Evolutionary conservation across 345 rosid species (phyloP), one percentile per base, ranked within the genome.

Genomic region (Mallotus nudiflorus): DNA sequence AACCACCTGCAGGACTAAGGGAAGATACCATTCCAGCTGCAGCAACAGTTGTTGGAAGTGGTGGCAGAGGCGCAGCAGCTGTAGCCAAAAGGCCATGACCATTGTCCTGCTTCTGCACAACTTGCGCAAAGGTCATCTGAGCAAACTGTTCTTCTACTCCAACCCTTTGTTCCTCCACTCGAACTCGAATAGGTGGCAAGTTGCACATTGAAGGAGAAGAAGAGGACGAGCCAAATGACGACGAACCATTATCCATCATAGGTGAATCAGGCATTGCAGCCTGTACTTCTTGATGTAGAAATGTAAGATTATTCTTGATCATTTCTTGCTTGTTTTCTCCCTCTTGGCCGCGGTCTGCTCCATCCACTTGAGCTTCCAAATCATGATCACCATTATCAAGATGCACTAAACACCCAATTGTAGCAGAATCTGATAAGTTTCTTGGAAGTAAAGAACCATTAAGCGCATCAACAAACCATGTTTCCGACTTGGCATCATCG

Each of bases 401-500:
- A 85, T 82, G 84, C 65, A 89, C 67, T 42, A 93, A 79, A 62
- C 78, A 78, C 4, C 76, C 83, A 61, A 82, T 67, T 55, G 90
- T 72, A 19, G 87, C 86, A 27, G 97, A 83, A 66, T 93, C 93
- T 0, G 96, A 90, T 33, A 78, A 56, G 39, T 89, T 86, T 12
- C 91, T 81, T 29, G 93, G 93, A 50, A 93, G 77, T 56, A 91
- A 63, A 9, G 93, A 77, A 22, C 85, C 88, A 70, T 91, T 93
- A 65, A 91, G 85, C 15, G 92, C 96, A 68, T 93, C 96, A 3
- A 91, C 86, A 63, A 93, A 89, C 98, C 96, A 93, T 0, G 89
- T 84, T 55, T 93, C 92, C 1, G 90, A 89, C 77, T 91, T 91
- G 19, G 91, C 76, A 53, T 84, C 89, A 35, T 81, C 84, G 8